phyloP scores from a whole-genome alignment of 371 early-diverging fungal species.

The Parasitella parasitica region DNA sequence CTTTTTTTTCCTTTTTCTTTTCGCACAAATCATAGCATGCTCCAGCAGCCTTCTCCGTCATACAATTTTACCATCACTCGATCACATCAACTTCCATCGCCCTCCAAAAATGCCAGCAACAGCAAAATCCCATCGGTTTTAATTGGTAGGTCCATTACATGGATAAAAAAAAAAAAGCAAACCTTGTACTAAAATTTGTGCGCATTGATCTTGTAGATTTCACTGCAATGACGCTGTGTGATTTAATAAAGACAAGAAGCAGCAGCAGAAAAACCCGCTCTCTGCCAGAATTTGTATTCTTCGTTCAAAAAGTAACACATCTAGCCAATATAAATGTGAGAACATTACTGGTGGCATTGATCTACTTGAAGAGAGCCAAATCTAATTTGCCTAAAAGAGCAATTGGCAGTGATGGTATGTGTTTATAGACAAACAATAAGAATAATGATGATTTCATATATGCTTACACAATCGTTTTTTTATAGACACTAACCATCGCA shows the following conservation, averaged over 20 bases:
- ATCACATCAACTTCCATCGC: neutral
- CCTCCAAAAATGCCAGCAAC: neutral
- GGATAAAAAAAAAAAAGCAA: no score
- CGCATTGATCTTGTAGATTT: conserved; percentile 14
- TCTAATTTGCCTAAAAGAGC: conserved; percentile 35
- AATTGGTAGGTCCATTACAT: conserved; percentile 22
- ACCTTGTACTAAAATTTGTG: no score
- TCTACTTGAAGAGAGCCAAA: conserved; percentile 47
- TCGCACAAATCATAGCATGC: conserved; percentile 4
- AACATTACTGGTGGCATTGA: conserved; percentile 44
- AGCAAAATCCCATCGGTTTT: conserved; percentile 12
- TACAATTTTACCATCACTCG: conserved; percentile 15
- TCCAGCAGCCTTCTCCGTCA: conserved; percentile 19
- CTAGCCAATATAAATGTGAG: conserved; percentile 38
- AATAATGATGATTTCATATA: neutral
- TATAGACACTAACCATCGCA: conserved; percentile 63
- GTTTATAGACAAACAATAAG: neutral
- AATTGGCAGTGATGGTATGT: conserved; percentile 38
- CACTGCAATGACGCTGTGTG: conserved; percentile 32
- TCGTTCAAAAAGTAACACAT: conserved; percentile 44
- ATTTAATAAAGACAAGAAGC: conserved; percentile 22
- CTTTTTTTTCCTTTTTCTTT: neutral
- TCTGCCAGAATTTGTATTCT: conserved; percentile 46
- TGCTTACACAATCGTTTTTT: neutral
- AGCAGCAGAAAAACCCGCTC: conserved; percentile 14